Base-by-base conservation (phyloP, 2,329 filamentous ascomycete genomes). In the Ophiocordyceps unilateralis region DNA sequence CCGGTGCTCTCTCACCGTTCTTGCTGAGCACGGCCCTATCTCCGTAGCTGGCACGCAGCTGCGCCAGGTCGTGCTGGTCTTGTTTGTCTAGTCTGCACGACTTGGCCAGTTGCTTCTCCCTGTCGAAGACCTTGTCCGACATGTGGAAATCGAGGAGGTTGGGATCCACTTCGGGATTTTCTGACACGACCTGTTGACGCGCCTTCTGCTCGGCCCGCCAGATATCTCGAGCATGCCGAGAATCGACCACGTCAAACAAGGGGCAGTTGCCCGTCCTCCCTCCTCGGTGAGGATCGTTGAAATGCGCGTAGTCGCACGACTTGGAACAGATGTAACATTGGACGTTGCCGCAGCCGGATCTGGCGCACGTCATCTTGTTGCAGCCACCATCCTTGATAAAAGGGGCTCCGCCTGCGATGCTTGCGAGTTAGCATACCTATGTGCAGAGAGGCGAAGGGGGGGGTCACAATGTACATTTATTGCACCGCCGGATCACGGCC, bases 321-420 rank as follows among this genome's bases (percentile, higher is more conserved):
- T 79, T 67, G 20, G 76, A 78, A 61, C 86, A 93, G 37, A 85
- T 68, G 51, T 87, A 86, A 54, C 78, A 81, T 48, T 77, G 73
- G 0, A 70, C 52, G 39, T 74, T 71, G 2, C 44, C 5, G 46
- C 74, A 78, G 1, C 61, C 60, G 36, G 53, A 41, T n/a, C 70
- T 69, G 0, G 72, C 65, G 57, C 86, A 93, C 0, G 58, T 69
- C 73, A 93, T 84, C 60, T 88, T 88, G 62, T 93, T 93, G 63
- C 86, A 93, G 3, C 86, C 86, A 26, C 65, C 57, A 30, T 79
- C 72, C 55, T 93, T 93, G 56, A 93, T 72, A 51, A 89, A 91
- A 0, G 78, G 76, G n/a, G 76, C 73, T n/a, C 69, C 65, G 60
- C 82, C 68, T 71, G 41, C 3, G 20, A 26, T 12, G 5, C 9